phyloP scores from a whole-genome alignment of 2,329 filamentous ascomycete species.

The Epichloe bromicola region DNA sequence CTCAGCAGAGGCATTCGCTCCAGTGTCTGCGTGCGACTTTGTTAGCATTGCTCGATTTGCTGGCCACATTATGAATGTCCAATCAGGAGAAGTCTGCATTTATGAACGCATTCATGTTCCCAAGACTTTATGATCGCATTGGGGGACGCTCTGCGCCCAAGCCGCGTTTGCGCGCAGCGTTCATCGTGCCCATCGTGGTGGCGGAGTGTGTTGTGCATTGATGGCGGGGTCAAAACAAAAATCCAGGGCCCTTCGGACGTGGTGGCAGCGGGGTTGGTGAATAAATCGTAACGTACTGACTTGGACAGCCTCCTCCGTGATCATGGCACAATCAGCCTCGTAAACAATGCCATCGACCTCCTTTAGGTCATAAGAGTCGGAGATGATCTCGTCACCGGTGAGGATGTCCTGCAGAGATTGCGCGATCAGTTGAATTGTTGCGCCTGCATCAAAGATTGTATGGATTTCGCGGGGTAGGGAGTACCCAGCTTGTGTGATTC shows the following conservation, averaged over 20 bases:
- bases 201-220: background rate
- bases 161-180: background rate
- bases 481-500: background rate
- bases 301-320: slow-evolving; percentile 60
- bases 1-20: slow-evolving; percentile 95
- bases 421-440: slow-evolving; percentile 12
- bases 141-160: too few species aligned
- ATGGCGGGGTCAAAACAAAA: background rate
- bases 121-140: background rate
- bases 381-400: slow-evolving; percentile 89
- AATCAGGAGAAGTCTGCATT: background rate
- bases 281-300: slow-evolving; percentile 46
- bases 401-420: slow-evolving; percentile 58
- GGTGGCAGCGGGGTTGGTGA: background rate
- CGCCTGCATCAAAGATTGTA: background rate
- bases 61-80: background rate
- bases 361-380: slow-evolving; percentile 82
- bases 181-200: background rate
- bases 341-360: slow-evolving; percentile 67
- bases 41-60: background rate
- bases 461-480: slow-evolving; percentile 5
- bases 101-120: background rate
- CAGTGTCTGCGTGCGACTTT: slow-evolving; percentile 48
- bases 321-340: slow-evolving; percentile 87
- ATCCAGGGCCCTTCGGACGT: background rate